Conservation (phyloP, 2,329 filamentous ascomycete species). For the Saccharata proteae region DNA sequence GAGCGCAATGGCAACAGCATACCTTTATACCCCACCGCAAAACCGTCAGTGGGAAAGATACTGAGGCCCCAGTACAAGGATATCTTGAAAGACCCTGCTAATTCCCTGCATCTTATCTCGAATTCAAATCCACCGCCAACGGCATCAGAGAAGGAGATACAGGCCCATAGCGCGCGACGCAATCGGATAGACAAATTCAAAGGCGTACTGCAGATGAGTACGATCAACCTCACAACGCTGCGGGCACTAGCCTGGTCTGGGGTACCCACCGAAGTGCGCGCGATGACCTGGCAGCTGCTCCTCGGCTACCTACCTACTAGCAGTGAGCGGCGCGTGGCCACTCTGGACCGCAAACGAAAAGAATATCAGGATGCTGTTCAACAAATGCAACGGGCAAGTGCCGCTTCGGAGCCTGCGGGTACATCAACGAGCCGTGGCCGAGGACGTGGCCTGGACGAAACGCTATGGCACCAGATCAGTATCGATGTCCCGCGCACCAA, state of each 20-base stretch:
- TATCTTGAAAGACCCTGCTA: constrained; percentile 73
- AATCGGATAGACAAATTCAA: constrained; percentile 98
- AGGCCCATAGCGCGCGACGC: constrained; percentile 76
- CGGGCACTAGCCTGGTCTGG: constrained; percentile 86
- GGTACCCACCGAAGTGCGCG: constrained; percentile 84
- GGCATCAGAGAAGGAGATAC: constrained; percentile 70
- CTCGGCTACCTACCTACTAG: constrained; percentile 95
- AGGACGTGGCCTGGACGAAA: constrained; percentile 76
- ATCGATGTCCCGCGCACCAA: constrained; percentile 96
- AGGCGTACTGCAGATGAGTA: constrained; percentile 81
- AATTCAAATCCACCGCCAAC: constrained; percentile 64
- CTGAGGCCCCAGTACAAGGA: constrained; percentile 96
- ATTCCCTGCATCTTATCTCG: constrained; percentile 86
- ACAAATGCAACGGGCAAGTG: constrained; percentile 51
- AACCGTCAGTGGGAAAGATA: constrained; percentile 89
- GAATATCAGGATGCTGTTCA: constrained; percentile 92
- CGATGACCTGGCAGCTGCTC: constrained; percentile 97
- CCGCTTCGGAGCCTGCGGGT: constrained; percentile 28
- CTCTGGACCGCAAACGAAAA: constrained; percentile 85
- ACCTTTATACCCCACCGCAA: constrained; percentile 73
- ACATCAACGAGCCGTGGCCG: constrained; percentile 40
- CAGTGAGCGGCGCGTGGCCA: constrained; percentile 79
- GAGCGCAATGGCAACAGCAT: constrained; percentile 53
- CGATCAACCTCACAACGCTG: constrained; percentile 73
- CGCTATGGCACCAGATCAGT: constrained; percentile 99